Evolutionary conservation across 306 rosid species (phyloP), one percentile per base, ranked within the genome.

Genomic region (Acacia melanoxylon): DNA sequence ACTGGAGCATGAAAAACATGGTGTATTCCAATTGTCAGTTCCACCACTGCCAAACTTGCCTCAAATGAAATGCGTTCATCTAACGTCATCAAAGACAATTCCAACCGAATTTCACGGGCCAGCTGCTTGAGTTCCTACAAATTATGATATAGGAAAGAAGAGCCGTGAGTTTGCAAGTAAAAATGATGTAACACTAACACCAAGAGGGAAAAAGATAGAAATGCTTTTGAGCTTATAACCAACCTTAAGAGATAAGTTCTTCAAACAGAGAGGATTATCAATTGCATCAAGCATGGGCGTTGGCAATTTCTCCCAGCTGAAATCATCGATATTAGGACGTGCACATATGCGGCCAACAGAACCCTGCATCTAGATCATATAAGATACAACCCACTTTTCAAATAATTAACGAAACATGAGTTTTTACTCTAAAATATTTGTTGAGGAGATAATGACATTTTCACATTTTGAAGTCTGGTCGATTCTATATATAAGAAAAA

Each of bases 1-100:
- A 91, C 86, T 1, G 99, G 99, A 76, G 98, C 93, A 86, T 95
- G 91, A 81, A 95, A 95, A 81, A 93, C 99, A 86, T 89, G 92
- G 84, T 93, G 98, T 19, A 95, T 83, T 73, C 98, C 99, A 84
- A 95, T 89, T 19, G 98, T 93, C 81, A 95, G 88, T 84, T 95
- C 99, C 61, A 85, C 90, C 63, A 72, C 95, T 63, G 93, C 92
- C 89, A 91, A 82, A 83, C 99, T 90, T 62, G 91, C 89, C 68
- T 87, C 89, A 11, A 79, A 78, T 61, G 91, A 82, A 71, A 83
- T 80, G 13, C 29, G 87, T 10, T 80, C 75, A 69, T 86, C 85
- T 24, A 85, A 85, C 83, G 84, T 74, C 33, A 90, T 70, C 15
- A 85, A 88, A 79, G 89, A 79, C 85, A 95, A 83, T 74, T 93